phyloP scores from a whole-genome alignment of 2,329 filamentous ascomycete species.

The Blastomyces silverae region DNA sequence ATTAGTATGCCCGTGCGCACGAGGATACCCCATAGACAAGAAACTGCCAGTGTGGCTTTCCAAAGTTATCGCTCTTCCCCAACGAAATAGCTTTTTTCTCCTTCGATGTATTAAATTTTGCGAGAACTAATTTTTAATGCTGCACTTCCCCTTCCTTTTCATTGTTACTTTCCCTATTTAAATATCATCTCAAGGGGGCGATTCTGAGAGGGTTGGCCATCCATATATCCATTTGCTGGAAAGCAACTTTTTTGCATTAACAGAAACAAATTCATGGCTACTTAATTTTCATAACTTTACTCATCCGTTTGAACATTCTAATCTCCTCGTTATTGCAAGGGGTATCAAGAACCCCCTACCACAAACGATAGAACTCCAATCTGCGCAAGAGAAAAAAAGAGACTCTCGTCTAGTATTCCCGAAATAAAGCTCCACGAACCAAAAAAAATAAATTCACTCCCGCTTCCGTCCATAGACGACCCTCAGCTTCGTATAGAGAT shows the following conservation, averaged over 20 bases:
- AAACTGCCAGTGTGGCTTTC: background rate
- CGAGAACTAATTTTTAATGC: conserved; percentile 4
- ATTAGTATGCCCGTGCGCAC: background rate
- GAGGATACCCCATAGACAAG: background rate
- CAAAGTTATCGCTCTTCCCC: background rate
- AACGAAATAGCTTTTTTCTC: background rate
- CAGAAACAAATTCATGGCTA: background rate
- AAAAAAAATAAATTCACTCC: background rate
- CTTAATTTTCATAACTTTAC: background rate
- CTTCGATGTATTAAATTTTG: conserved; percentile 13
- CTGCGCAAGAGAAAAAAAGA: background rate
- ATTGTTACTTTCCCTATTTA: conserved; percentile 4
- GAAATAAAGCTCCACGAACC: background rate
- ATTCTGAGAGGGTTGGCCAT: background rate
- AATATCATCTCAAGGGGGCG: background rate
- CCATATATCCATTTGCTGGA: conserved; percentile 5
- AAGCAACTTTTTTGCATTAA: background rate
- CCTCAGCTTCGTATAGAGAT: conserved; percentile 17
- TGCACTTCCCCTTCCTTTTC: background rate
- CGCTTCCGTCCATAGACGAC: conserved; percentile 17
- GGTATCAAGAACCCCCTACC: background rate
- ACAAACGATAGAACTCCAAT: background rate
- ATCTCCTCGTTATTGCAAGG: background rate
- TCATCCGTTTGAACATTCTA: background rate
- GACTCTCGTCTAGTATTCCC: background rate